Base-by-base conservation (phyloP, 495 filamentous ascomycete genomes). In the Podospora didyma region DNA sequence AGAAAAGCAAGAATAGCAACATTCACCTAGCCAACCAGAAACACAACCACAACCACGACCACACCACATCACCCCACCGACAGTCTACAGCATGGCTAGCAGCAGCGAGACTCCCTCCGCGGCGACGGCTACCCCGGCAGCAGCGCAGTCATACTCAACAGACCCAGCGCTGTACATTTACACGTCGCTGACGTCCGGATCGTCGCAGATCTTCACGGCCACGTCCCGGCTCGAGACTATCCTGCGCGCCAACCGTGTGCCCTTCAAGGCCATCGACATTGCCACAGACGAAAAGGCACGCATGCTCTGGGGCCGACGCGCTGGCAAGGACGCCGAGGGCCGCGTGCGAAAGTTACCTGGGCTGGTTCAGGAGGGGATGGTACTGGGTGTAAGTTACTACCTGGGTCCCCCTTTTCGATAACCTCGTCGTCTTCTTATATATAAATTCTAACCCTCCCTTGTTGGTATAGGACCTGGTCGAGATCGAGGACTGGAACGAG, bases 401-500 rank as follows among this genome's bases (percentile, higher is more conserved):
- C 24, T 14, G 24, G 42, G 22, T 19, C 31, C 19, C 49, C 56
- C 39, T 14, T 28, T 17, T n/a, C n/a, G n/a, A n/a, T n/a, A n/a
- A n/a, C n/a, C n/a, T n/a, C n/a, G n/a, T n/a, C n/a, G n/a, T n/a
- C n/a, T n/a, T n/a, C n/a, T n/a, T n/a, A n/a, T n/a, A n/a, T n/a
- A n/a, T n/a, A n/a, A n/a, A n/a, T n/a, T n/a, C n/a, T n/a, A n/a
- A n/a, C n/a, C n/a, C n/a, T n/a, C n/a, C n/a, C n/a, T n/a, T n/a
- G n/a, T n/a, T n/a, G n/a, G n/a, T n/a, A n/a, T 59, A 96, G 92
- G 94, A 97, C 67, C 77, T 96, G 22, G 90, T 96, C 55, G 82
- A 97, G 66, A 82, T 96, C 54, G 94, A 98, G 75, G 94, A 97
- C 68, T 97, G 95, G 95, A 98, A 98, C 73, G 94, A 98, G 64